Evolutionary conservation across 2,329 filamentous ascomycete genomes (phyloP), one percentile per base, ranked within the genome.

Genomic region (Neopestalotiopsis sp.): DNA sequence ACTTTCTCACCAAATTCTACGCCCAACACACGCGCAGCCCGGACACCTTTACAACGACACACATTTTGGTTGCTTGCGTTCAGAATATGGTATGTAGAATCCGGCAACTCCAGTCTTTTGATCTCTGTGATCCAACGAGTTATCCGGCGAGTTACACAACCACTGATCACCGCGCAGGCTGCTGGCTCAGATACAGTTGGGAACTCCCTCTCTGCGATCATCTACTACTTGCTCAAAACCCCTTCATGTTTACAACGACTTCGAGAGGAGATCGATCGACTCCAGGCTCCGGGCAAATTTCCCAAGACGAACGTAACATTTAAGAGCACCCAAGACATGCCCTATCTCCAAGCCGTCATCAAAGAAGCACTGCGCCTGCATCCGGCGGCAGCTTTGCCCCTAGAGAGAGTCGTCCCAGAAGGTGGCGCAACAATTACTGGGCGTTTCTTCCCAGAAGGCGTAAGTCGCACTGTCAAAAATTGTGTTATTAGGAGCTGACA

Each of bases 311-410:
- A 75, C 0, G 70, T 78, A 2, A 66, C 68, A 10, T 77, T 70
- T 61, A 70, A 71, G 6, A 73, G 78, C 17, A 72, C 79, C 1
- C 75, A 77, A 65, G 70, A 70, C 38, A 71, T 80, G 20, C 78
- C 80, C 0, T 89, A 88, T 72, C 86, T 86, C 0, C 79, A 79
- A 3, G 87, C 85, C n/a, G 81, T 88, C 5, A 82, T 88, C 68
- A 87, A 87, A 69, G 88, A 90, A 74, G 79, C 82, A 0, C 78
- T 90, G 1, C 70, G 74, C 9, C 12, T 69, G 30, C 62, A 70
- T 0, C 76, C 78, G 0, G 74, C 70, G 5, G 73, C 77, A 64
- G 73, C 75, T 5, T 68, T 79, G 53, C 75, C 75, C 10, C 24
- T 67, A 1, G 65, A 67, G 20, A 73, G 78, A 12, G 71, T 77